Base-by-base conservation (phyloP, 2,329 filamentous ascomycete genomes). In the Arthrobotrys sinensis region DNA sequence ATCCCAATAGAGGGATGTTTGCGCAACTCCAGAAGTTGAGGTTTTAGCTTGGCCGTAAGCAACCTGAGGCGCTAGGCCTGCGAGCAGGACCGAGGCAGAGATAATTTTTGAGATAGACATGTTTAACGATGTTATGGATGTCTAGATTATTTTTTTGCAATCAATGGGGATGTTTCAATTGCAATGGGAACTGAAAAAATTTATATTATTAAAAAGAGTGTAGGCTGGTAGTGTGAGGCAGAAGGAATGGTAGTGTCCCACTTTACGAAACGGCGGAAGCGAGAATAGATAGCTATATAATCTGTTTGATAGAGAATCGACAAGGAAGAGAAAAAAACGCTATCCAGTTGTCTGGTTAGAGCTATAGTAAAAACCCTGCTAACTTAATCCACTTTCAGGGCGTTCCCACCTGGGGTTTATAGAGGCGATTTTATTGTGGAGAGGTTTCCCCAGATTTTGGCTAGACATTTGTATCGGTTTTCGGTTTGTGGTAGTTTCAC, bases 1-100 rank as follows among this genome's bases (percentile, higher is more conserved):
- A 83, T 92, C 90, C 82, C 82, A 85, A 81, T 84, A 84, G 40
- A 84, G 82, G 12, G 83, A 84, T 32, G 84, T 84, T 34, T 63
- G 81, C 28, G 83, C 84, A 48, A 82, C 80, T 50, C 82, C 82
- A 46, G 81, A 63, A 19, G 50, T 55, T 60, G 72, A 69, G 12
- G 43, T 69, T 57, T 38, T 65, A 14, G 14, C 36, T 36, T 46
- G 36, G 11, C 46, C 52, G 43, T 38, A 34, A 12, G 40, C 40
- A 19, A 34, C 38, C 16, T 43, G 45, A 12, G 60, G 63, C 16
- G 55, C 53, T 3, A 68, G 24, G 11, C 48, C 55, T 57, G 65
- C 57, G 7, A 70, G 36, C 28, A 76, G 48, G 19, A 70, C 55
- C 6, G 45, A 63, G 3, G 53, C 12, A 19, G 28, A 6, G 4